These are phyloP conservation scores for Blastobotrys terrestris DNA, from an alignment of 805 yeast species.

Conservation along the genomic window DNA sequence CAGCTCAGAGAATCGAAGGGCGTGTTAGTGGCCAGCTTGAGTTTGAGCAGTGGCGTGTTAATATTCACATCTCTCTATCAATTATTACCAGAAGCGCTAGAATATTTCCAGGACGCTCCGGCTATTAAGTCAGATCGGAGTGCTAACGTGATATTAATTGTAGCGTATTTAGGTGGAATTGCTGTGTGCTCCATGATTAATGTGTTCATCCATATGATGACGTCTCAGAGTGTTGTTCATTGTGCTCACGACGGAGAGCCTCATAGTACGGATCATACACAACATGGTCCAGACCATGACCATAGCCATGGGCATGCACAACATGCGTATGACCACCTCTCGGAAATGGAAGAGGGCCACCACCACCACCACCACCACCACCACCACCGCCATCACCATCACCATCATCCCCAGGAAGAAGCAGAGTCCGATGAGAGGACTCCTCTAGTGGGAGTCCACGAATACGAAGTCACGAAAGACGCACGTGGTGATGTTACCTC, in stretches of 20 bases:
- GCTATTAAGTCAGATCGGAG: conserved; percentile 20
- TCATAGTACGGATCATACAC: neutral
- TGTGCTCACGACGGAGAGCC: conserved; percentile 60
- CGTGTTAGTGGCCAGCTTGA: conserved; percentile 67
- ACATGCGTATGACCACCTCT: conserved; percentile 9
- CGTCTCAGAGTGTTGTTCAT: conserved; percentile 80
- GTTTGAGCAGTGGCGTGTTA: conserved; percentile 78
- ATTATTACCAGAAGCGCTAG: conserved; percentile 62
- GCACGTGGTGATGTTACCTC: neutral
- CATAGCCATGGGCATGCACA: conserved; percentile 7
- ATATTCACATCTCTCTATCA: conserved; percentile 67
- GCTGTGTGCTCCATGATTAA: conserved; percentile 55
- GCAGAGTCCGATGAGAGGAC: neutral
- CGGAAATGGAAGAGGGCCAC: conserved; percentile 5
- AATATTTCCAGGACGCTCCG: conserved; percentile 37
- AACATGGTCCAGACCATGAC: conserved; percentile 9
- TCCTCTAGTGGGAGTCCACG: neutral
- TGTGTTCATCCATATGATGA: conserved; percentile 58
- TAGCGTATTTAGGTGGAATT: conserved; percentile 54
- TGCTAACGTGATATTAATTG: conserved; percentile 37
- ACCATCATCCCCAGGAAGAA: neutral
- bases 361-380: conserved; percentile 8
- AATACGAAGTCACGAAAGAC: neutral
- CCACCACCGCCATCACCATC: conserved; percentile 2
- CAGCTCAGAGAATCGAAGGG: conserved; percentile 51